A percentile compares a stretch with the other conserved stretches of the same genome.
Conservation (phyloP, 805 yeast genomes). For the Ogataea saltuana region DNA sequence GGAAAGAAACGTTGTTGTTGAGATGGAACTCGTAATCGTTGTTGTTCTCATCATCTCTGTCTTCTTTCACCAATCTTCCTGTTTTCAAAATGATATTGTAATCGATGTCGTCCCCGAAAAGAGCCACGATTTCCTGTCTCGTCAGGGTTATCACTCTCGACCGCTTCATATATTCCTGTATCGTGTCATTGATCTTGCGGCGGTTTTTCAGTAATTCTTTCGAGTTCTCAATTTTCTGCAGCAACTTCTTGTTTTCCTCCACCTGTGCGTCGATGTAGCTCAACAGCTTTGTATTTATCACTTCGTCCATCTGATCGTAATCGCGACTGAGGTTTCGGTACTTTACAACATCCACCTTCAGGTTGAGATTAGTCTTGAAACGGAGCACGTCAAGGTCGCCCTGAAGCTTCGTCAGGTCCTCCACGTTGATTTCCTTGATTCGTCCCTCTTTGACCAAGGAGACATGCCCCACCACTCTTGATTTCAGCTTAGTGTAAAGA, state of each 20-base stretch:
- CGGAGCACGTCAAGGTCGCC: constrained; percentile 20
- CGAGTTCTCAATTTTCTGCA: constrained; percentile 23
- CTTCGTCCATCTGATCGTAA: constrained; percentile 21
- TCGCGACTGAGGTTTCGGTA: constrained; percentile 19
- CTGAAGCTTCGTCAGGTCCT: constrained; percentile 23
- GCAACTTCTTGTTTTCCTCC: constrained; percentile 23
- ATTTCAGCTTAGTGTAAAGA: constrained; percentile 25
- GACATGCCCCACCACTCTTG: constrained; percentile 20
- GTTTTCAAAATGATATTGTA: constrained; percentile 22
- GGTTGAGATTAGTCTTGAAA: constrained; percentile 21
- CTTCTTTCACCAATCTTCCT: constrained; percentile 24
- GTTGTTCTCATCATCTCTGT: constrained; percentile 15
- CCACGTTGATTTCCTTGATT: constrained; percentile 14
- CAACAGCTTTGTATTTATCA: constrained; percentile 20
- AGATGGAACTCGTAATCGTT: constrained; percentile 28
- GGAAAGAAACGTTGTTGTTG: constrained; percentile 21
- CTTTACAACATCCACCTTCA: constrained; percentile 24
- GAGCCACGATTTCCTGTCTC: constrained; percentile 23
- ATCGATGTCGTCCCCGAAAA: constrained; percentile 33
- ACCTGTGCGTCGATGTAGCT: constrained; percentile 23
- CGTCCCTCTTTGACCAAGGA: constrained; percentile 19
- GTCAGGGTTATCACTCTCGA: constrained; percentile 26
- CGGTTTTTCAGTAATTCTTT: constrained; percentile 27
- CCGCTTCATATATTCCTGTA: constrained; percentile 26
- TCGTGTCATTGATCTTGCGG: constrained; percentile 26